Evolutionary conservation across 352 stramenopile genomes (phyloP).

Genomic region (Globisporangium cylindrosporum): DNA sequence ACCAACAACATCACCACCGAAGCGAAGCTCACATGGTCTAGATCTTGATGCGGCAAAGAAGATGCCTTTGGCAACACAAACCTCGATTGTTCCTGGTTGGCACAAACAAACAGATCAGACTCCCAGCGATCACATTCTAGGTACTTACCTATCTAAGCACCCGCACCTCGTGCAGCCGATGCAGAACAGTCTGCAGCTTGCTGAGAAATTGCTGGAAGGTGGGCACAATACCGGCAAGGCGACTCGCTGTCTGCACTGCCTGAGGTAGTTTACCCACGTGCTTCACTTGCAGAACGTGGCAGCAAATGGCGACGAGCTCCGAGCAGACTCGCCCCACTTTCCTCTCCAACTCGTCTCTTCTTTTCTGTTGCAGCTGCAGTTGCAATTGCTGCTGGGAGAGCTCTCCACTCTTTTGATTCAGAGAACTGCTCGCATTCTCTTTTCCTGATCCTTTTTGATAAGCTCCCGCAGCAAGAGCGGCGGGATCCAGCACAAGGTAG

Average conservation of each 20-base stretch:
- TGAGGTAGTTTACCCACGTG: slow-evolving; percentile 20
- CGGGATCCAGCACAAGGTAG: slow-evolving; percentile 26
- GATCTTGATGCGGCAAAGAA: neutral
- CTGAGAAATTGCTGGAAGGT: slow-evolving; percentile 14
- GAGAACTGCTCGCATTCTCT: neutral
- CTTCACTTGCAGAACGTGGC: slow-evolving; percentile 20
- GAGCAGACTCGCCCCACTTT: slow-evolving; percentile 31
- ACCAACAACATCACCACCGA: no score
- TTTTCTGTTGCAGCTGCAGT: slow-evolving; percentile 2
- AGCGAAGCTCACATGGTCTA: neutral
- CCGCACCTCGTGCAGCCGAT: slow-evolving; percentile 10
- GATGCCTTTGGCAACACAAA: slow-evolving; percentile 5
- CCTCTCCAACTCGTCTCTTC: slow-evolving; percentile 17
- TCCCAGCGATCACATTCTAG: neutral
- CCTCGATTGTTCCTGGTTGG: neutral
- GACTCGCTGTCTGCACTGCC: slow-evolving; percentile 2
- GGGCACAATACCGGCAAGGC: neutral
- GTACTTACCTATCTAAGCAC: no score
- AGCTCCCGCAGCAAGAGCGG: neutral
- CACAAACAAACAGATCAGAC: neutral
- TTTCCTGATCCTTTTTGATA: neutral
- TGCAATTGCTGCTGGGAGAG: neutral
- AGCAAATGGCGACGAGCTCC: slow-evolving; percentile 33
- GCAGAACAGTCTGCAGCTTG: slow-evolving; percentile 5
- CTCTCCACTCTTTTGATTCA: neutral